A percentile compares a stretch with the other conserved stretches of the same genome.
Evolutionary conservation across 345 rosid species (phyloP).

Genomic region (Durio zibethinus): DNA sequence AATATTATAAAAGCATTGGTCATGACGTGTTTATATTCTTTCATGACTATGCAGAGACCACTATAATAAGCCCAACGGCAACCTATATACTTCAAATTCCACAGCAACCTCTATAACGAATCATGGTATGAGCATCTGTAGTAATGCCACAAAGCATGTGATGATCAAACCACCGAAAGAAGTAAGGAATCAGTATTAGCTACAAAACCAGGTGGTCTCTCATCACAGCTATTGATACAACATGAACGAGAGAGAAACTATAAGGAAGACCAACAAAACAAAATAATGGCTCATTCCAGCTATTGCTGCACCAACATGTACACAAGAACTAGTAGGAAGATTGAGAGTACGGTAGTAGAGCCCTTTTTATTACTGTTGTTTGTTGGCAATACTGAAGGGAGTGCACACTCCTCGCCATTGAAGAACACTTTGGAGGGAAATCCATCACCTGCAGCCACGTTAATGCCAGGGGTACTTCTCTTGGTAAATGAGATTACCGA

Average conservation of each 20-base stretch:
- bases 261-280: constrained; percentile 19
- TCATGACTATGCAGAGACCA: constrained; percentile 1
- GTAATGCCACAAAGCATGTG: constrained; percentile 17
- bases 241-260: constrained; percentile 23
- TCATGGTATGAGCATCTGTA: constrained; percentile 14
- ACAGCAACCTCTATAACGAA: constrained; percentile 11
- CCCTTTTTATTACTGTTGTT: constrained; percentile 34
- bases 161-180: constrained; percentile 27
- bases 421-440: constrained; percentile 90
- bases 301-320: constrained; percentile 40
- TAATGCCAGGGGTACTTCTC: constrained; percentile 66
- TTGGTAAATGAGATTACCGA: constrained; percentile 79
- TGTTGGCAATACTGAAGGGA: constrained; percentile 59
- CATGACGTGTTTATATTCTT: background rate
- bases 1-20: constrained; percentile 3
- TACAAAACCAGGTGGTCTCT: constrained; percentile 2
- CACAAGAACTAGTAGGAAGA: constrained; percentile 29
- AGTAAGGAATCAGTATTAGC: constrained; percentile 30
- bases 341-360: constrained; percentile 20
- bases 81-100: constrained; percentile 4
- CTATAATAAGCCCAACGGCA: background rate
- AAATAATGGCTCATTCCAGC: constrained; percentile 4
- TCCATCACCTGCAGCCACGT: constrained; percentile 70
- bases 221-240: constrained; percentile 26
- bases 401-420: constrained; percentile 90